These are phyloP conservation scores for Bruguiera gymnorhiza DNA, from an alignment of 345 rosid species.

Conservation along the genomic window DNA sequence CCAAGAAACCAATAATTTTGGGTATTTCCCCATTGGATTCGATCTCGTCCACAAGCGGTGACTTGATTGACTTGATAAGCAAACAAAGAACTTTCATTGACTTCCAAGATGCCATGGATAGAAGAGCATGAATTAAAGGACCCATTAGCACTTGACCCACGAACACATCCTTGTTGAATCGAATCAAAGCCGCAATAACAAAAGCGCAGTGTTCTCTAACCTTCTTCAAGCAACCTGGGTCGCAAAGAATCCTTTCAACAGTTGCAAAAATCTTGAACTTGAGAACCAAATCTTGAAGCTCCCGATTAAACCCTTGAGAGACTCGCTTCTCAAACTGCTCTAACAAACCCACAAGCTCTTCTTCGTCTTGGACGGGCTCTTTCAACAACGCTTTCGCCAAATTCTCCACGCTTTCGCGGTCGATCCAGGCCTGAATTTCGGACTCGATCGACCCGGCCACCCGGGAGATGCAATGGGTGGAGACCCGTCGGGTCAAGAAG, in stretches of 20 bases:
- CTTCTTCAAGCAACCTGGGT: slow-evolving; percentile 28
- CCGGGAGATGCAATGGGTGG: slow-evolving; percentile 58
- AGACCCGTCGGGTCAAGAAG: slow-evolving; percentile 55
- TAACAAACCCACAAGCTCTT: slow-evolving; percentile 39
- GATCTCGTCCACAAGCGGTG: slow-evolving; percentile 61
- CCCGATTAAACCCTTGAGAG: slow-evolving; percentile 47
- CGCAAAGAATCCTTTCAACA: slow-evolving; percentile 38
- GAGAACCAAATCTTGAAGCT: slow-evolving; percentile 53
- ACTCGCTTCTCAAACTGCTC: slow-evolving; percentile 49
- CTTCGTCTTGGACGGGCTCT: slow-evolving; percentile 23
- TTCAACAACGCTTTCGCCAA: slow-evolving; percentile 31
- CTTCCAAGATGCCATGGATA: slow-evolving; percentile 34
- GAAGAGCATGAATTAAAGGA: slow-evolving; percentile 42
- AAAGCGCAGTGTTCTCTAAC: slow-evolving; percentile 46
- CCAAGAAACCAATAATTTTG: slow-evolving; percentile 40
- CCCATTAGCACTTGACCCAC: slow-evolving; percentile 61
- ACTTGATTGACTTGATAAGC: slow-evolving; percentile 50
- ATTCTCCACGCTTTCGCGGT: slow-evolving; percentile 55
- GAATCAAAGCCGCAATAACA: slow-evolving; percentile 42
- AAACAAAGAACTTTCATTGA: slow-evolving; percentile 39
- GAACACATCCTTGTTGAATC: slow-evolving; percentile 73
- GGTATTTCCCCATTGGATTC: slow-evolving; percentile 49
- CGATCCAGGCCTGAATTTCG: slow-evolving; percentile 75
- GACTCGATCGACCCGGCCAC: slow-evolving; percentile 60
- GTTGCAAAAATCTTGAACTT: slow-evolving; percentile 42